A percentile compares a stretch with the other conserved stretches of the same genome.
phyloP scores from a whole-genome alignment of 1,139 yeast genomes.

The Diutina rugosa region DNA sequence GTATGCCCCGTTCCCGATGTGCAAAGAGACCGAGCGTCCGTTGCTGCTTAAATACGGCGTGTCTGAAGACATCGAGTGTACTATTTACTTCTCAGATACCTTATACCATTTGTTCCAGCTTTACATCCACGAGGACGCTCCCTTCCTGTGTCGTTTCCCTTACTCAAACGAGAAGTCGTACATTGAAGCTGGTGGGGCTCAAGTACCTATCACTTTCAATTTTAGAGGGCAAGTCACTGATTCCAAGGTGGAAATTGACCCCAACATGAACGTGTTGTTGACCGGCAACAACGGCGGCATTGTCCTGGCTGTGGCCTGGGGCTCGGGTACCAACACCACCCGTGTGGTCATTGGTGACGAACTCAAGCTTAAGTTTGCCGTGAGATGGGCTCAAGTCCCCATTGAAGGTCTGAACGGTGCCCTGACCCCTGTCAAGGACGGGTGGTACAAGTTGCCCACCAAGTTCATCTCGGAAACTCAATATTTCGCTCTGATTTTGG shows the following conservation, averaged over 20 bases:
- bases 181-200: constrained; percentile 36
- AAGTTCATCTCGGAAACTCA: constrained; percentile 13
- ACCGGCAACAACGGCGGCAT: constrained; percentile 31
- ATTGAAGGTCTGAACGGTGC: constrained; percentile 9
- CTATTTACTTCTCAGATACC: constrained; percentile 53
- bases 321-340: constrained; percentile 52
- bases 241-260: constrained; percentile 59
- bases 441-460: constrained; percentile 28
- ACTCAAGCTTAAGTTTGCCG: constrained; percentile 43
- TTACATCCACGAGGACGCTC: constrained; percentile 67
- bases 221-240: constrained; percentile 59
- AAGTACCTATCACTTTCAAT: constrained; percentile 49
- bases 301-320: constrained; percentile 44
- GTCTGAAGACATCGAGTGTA: constrained; percentile 45
- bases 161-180: constrained; percentile 28
- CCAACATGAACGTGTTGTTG: constrained; percentile 41
- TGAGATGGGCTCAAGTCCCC: constrained; percentile 38
- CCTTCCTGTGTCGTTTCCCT: constrained; percentile 58
- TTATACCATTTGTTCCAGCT: constrained; percentile 61
- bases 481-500: constrained; percentile 12
- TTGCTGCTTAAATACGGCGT: constrained; percentile 39
- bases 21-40: constrained; percentile 54
- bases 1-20: constrained; percentile 45
- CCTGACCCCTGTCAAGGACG: constrained; percentile 22
- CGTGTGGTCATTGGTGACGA: constrained; percentile 56